A percentile compares a stretch with the other conserved stretches of the same genome.
Conservation (phyloP, 2,329 filamentous ascomycete genomes). For the Alternaria alternata region DNA sequence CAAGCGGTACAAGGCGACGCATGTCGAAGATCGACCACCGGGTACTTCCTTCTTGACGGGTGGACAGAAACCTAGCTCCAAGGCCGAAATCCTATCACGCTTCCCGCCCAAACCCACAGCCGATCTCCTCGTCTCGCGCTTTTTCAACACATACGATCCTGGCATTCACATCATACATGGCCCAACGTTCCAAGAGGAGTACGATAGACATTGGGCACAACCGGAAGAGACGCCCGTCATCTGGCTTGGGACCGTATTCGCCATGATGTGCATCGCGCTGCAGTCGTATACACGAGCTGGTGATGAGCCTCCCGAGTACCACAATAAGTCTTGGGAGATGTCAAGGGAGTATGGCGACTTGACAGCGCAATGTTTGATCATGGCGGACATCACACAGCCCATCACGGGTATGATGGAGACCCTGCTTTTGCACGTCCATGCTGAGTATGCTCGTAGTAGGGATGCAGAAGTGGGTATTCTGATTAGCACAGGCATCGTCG, state of each 20-base stretch:
- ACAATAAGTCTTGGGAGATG: conserved; percentile 65
- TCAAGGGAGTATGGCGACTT: conserved; percentile 69
- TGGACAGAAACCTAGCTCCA: conserved; percentile 71
- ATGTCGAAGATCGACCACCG: conserved; percentile 62
- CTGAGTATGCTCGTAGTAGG: conserved; percentile 76
- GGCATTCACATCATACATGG: conserved; percentile 66
- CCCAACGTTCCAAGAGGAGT: conserved; percentile 79
- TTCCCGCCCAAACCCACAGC: conserved; percentile 83
- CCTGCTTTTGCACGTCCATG: conserved; percentile 76
- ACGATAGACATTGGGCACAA: conserved; percentile 74
- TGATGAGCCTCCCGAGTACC: conserved; percentile 81
- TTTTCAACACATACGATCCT: conserved; percentile 83
- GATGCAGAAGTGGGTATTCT: conserved; percentile 75
- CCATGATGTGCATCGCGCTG: conserved; percentile 78
- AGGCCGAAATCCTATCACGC: conserved; percentile 78
- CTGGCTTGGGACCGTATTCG: conserved; percentile 80
- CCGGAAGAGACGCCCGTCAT: conserved; percentile 76
- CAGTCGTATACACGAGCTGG: conserved; percentile 81
- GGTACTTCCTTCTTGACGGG: conserved; percentile 83
- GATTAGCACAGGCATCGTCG: conserved; percentile 67
- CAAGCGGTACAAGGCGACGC: conserved; percentile 75
- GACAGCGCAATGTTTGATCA: conserved; percentile 79
- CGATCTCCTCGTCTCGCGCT: conserved; percentile 85
- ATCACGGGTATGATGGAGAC: conserved; percentile 80
- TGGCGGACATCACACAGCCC: conserved; percentile 79